Evolutionary conservation across 106 monocot genomes (phyloP).

Genomic region (Posidonia australis): DNA sequence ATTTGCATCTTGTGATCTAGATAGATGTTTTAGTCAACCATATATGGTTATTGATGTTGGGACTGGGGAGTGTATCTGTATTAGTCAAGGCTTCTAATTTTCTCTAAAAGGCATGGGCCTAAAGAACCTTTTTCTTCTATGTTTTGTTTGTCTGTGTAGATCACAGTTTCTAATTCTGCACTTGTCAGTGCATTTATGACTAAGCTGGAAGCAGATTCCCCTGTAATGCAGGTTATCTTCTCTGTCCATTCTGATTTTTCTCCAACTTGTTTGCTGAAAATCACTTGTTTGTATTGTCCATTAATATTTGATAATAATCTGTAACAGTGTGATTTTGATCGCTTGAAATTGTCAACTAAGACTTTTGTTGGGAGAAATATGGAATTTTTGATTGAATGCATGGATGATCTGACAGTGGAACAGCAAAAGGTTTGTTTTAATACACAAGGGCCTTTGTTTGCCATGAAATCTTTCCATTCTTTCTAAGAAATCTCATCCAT

Average conservation of each 20-base stretch:
- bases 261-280: background rate
- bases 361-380: slow-evolving; percentile 95
- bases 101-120: too few species aligned
- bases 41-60: background rate
- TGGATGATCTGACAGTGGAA: slow-evolving; percentile 91
- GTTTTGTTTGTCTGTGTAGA: slow-evolving; percentile 24
- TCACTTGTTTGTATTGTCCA: too few species aligned
- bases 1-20: background rate
- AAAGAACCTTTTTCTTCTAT: background rate
- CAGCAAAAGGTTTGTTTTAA: slow-evolving; percentile 71
- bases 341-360: slow-evolving; percentile 68
- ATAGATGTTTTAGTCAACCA: background rate
- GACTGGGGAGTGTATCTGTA: too few species aligned
- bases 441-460: background rate
- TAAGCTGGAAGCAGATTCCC: slow-evolving; percentile 81
- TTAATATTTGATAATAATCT: background rate
- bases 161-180: slow-evolving; percentile 93
- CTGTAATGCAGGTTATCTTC: slow-evolving; percentile 57
- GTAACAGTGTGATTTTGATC: slow-evolving; percentile 86
- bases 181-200: slow-evolving; percentile 95
- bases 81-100: too few species aligned
- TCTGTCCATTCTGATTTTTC: background rate
- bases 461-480: background rate
- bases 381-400: slow-evolving; percentile 96
- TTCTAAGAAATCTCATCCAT: background rate